phyloP scores from a whole-genome alignment of 306 rosid genomes.

The Castanea mollissima region DNA sequence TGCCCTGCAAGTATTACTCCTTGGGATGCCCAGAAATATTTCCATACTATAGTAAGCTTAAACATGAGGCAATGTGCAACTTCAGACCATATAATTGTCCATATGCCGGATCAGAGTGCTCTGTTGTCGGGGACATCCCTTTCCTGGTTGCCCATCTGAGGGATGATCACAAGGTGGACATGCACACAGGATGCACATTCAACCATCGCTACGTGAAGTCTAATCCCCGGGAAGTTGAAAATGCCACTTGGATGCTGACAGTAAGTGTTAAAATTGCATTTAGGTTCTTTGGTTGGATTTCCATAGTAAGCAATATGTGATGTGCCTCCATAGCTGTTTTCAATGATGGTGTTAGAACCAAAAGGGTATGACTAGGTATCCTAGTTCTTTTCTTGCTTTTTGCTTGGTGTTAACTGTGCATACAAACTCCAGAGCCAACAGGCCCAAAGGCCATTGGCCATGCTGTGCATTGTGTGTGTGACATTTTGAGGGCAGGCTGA shows the following conservation, averaged over 20 bases:
- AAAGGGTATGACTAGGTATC: neutral
- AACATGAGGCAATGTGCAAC: conserved; percentile 89
- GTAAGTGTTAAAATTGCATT: conserved; percentile 50
- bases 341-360: neutral
- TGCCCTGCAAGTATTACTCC: conserved; percentile 87
- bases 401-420: too few relatives aligned
- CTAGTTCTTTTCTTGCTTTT: neutral
- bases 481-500: too few relatives aligned
- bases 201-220: conserved; percentile 98
- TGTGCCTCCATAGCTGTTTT: neutral
- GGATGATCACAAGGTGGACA: conserved; percentile 99
- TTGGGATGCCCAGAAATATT: conserved; percentile 97
- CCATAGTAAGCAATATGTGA: neutral
- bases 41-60: conserved; percentile 97
- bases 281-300: conserved; percentile 12
- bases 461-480: too few relatives aligned
- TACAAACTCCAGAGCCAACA: too few relatives aligned
- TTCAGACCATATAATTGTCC: conserved; percentile 97
- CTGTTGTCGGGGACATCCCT: conserved; percentile 85
- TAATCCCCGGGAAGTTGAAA: conserved; percentile 98
- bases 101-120: conserved; percentile 97
- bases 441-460: too few relatives aligned
- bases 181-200: conserved; percentile 99
- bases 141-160: conserved; percentile 93
- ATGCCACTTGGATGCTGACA: conserved; percentile 99